Base-by-base conservation (phyloP, 768 basidiomycete species). In the Dacryopinax spathularia region DNA sequence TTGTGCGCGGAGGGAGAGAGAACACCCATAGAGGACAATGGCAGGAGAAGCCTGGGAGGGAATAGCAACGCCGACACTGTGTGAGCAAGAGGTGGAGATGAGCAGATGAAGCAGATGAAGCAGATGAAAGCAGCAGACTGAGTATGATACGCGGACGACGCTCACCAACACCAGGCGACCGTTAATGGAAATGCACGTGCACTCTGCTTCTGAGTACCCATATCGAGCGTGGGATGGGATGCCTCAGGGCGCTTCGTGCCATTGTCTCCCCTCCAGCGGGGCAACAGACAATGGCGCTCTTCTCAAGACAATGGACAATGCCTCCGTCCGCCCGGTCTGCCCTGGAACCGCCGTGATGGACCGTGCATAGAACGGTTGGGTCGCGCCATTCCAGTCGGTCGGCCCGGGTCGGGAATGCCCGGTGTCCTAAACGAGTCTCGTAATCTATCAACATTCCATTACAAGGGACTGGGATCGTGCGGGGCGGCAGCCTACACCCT, bases 181-280 rank as follows among this genome's bases (percentile, higher is more conserved):
- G n/a, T n/a, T n/a, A n/a, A n/a, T n/a, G 43, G 43, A 20, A 22
- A 44, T 15, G 48, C 48, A 56, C 48, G 48, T 56, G 48, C 48
- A 13, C 6, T 31, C 43, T 56, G 48, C 13, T 31, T 20, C 48
- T 29, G 48, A 13, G 15, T 4, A 56, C 13, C 22, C 39, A n/a
- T 41, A 41, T 41, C 39, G 22, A 22, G 39, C 39, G 39, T n/a
- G n/a, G n/a, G n/a, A n/a, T n/a, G n/a, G n/a, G n/a, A n/a, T n/a
- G n/a, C n/a, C n/a, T n/a, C n/a, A n/a, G n/a, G n/a, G n/a, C 25
- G 48, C 48, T 56, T 56, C 48, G 10, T 56, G 39, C 48, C 48
- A 56, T 56, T 56, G 48, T 56, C 48, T n/a, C 48, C 18, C 39
- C 48, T 56, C 48, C 48, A 56, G 48, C 48, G 7, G 25, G 18